Base-by-base conservation (phyloP, 306 rosid species). In the Leucaena leucocephala region DNA sequence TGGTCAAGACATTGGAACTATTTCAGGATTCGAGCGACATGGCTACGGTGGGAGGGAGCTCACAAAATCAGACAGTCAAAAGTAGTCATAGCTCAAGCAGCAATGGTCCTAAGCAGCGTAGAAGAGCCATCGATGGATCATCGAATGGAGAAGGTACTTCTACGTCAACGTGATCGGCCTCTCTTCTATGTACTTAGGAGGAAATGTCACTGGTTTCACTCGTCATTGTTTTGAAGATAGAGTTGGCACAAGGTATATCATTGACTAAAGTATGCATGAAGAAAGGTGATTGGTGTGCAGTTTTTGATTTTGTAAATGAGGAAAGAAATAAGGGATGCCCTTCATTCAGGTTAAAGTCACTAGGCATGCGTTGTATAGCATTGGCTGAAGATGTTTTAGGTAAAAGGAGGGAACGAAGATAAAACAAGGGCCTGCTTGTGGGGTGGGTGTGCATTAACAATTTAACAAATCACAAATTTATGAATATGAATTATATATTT, bases 1-100 rank as follows among this genome's bases (percentile, higher is more conserved):
- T 95, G 22, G 95, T 95, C 50, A 88, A 83, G 83, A 62, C 86
- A 65, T 84, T 95, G 85, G 98, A 92, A 42, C 89, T 85, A 21
- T 88, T 95, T 86, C 93, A 82, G 55, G 86, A 85, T 33, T 71
- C 84, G 16, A 78, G 58, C 42, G 85, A 68, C 74, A 21, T 15
- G 38, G 77, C 61, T 54, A 65, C 54, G 48, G 63, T 27, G 27
- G 27, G 27, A 27, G 27, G 27, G 27, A 27, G 27, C 27, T 27
- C 27, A 27, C 27, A 27, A 27, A 27, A 27, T 27, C 27, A 27
- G 27, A 27, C 27, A 27, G 27, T 33, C 39, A 63, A 44, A 35
- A 77, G 75, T 33, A 57, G 46, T 36, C 78, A 27, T 27, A 27
- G 76, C 35, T 70, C 83, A 65, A 76, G 80, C 42, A 71, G 75